Conservation (phyloP, 2,329 filamentous ascomycete genomes). For the Cercospora sesami region DNA sequence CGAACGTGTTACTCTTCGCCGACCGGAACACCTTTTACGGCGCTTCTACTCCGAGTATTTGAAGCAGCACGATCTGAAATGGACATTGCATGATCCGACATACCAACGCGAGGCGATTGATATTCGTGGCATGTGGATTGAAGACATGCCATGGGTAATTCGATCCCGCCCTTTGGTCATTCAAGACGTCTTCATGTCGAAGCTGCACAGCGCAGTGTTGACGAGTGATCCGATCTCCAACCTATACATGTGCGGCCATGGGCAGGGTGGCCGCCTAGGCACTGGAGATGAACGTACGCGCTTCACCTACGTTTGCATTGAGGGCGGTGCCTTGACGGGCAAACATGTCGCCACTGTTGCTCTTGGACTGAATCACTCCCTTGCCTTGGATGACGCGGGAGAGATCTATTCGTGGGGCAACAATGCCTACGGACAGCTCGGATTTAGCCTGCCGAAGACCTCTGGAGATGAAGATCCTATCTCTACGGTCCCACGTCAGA, state of each 20-base stretch:
- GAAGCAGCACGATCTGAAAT: slow-evolving; percentile 42
- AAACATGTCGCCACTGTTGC: slow-evolving; percentile 76
- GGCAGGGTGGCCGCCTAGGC: slow-evolving; percentile 83
- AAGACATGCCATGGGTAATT: slow-evolving; percentile 70
- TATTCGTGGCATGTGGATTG: slow-evolving; percentile 38
- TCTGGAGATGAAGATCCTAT: slow-evolving; percentile 79
- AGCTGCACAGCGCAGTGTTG: slow-evolving; percentile 84
- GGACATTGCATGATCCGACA: slow-evolving; percentile 41
- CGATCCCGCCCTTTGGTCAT: slow-evolving; percentile 71
- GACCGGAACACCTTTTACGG: slow-evolving; percentile 74
- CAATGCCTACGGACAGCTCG: slow-evolving; percentile 81
- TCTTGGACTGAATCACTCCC: slow-evolving; percentile 85
- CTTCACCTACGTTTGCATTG: slow-evolving; percentile 81
- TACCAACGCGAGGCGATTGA: slow-evolving; percentile 22
- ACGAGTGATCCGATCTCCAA: slow-evolving; percentile 87
- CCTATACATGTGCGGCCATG: slow-evolving; percentile 88
- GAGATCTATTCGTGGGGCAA: slow-evolving; percentile 94
- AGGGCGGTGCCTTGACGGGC: slow-evolving; percentile 69
- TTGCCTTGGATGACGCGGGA: slow-evolving; percentile 82
- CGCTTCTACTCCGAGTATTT: slow-evolving; percentile 71
- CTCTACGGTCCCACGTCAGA: slow-evolving; percentile 77
- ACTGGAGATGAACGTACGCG: slow-evolving; percentile 86
- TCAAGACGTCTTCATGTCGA: slow-evolving; percentile 82
- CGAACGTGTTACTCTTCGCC: slow-evolving; percentile 73
- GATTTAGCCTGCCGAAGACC: slow-evolving; percentile 72